These are phyloP conservation scores for Citrus trifoliata DNA, from an alignment of 345 rosid genomes.

Conservation along the genomic window DNA sequence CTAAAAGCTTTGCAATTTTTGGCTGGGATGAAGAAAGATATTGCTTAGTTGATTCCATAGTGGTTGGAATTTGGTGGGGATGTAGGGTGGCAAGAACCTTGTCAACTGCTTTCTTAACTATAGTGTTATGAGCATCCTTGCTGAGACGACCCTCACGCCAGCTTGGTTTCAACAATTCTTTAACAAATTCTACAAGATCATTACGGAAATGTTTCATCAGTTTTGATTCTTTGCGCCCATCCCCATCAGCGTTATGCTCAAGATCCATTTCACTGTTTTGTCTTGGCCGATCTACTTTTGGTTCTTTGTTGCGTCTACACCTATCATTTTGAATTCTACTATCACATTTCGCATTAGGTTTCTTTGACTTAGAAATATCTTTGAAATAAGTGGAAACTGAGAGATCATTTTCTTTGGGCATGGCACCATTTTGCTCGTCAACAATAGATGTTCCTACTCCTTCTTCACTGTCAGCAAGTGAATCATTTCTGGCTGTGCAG, in stretches of 20 bases:
- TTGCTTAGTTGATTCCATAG: conserved; percentile 45
- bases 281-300: conserved; percentile 31
- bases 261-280: conserved; percentile 36
- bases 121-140: conserved; percentile 75
- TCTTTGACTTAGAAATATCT: conserved; percentile 33
- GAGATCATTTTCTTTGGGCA: conserved; percentile 47
- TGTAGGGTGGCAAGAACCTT: conserved; percentile 65
- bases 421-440: conserved; percentile 35
- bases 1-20: conserved; percentile 71
- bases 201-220: conserved; percentile 51
- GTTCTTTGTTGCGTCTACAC: conserved; percentile 36
- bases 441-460: conserved; percentile 45
- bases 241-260: conserved; percentile 43
- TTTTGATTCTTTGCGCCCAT: conserved; percentile 48
- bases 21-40: conserved; percentile 56
- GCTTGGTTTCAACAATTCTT: conserved; percentile 69
- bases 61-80: conserved; percentile 57
- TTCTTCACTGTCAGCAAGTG: conserved; percentile 30
- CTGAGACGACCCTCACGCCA: conserved; percentile 86
- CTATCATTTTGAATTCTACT: conserved; percentile 36
- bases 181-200: conserved; percentile 60
- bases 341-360: conserved; percentile 29
- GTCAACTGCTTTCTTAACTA: conserved; percentile 71
- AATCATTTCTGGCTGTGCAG: conserved; percentile 32
- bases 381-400: conserved; percentile 33